Conservation (phyloP, 2,329 filamentous ascomycete genomes). For the Diaporthe sp. region DNA sequence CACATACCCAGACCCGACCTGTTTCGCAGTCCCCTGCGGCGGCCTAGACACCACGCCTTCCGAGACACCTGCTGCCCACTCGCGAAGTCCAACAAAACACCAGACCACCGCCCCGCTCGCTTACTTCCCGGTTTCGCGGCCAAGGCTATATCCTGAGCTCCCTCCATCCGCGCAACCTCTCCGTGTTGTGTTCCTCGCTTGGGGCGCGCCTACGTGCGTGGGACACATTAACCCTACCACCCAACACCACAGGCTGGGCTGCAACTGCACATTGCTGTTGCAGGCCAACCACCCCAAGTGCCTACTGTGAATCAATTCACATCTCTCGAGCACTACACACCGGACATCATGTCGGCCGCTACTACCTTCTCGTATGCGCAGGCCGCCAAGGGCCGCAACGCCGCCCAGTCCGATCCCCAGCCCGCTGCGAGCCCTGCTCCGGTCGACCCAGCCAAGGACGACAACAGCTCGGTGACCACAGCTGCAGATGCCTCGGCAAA, state of each 20-base stretch:
- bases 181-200: constrained; percentile 33
- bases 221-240: constrained; percentile 32
- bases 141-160: constrained; percentile 25
- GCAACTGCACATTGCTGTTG: constrained; percentile 34
- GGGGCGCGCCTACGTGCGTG: constrained; percentile 38
- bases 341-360: constrained; percentile 61
- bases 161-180: constrained; percentile 29
- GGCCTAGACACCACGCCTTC: constrained; percentile 20
- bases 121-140: constrained; percentile 19
- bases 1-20: neutral
- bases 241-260: constrained; percentile 33
- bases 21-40: constrained; percentile 15
- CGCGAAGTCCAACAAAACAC: neutral
- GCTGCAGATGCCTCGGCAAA: constrained; percentile 52
- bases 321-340: constrained; percentile 20
- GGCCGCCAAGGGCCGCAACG: constrained; percentile 84
- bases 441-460: constrained; percentile 50
- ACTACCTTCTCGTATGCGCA: constrained; percentile 92
- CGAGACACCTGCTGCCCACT: constrained; percentile 28
- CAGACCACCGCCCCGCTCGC: neutral
- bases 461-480: constrained; percentile 50
- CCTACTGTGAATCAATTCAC: constrained; percentile 33
- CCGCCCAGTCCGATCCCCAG: constrained; percentile 54
- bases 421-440: constrained; percentile 49
- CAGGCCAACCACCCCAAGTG: constrained; percentile 31